Percentiles rank a stretch among this genome's conserved stretches.
Evolutionary conservation across 2,329 filamentous ascomycete genomes (phyloP).

Genomic region (Drechslerella dactyloides): DNA sequence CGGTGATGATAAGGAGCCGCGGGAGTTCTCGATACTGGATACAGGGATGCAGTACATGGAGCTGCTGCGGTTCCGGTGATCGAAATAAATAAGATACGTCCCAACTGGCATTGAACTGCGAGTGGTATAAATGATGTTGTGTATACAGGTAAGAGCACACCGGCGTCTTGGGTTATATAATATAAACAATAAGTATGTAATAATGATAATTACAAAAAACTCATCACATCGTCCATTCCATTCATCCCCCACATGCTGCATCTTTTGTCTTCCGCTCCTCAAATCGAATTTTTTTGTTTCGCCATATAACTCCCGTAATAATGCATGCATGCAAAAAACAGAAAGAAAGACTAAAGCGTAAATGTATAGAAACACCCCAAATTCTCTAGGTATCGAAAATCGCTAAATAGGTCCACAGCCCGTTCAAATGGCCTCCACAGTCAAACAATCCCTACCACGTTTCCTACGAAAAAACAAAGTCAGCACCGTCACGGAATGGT

Average conservation of each 20-base stretch:
- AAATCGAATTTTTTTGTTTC: too few relatives aligned
- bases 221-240: background rate
- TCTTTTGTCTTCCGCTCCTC: too few relatives aligned
- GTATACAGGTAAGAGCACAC: background rate
- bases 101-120: too few relatives aligned
- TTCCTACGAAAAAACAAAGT: background rate
- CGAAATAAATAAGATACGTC: too few relatives aligned
- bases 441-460: background rate
- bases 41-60: constrained; percentile 55
- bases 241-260: too few relatives aligned
- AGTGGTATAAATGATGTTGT: too few relatives aligned
- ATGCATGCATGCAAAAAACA: constrained; percentile 15
- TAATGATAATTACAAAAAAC: background rate
- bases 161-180: background rate
- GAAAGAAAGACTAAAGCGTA: constrained; percentile 9
- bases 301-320: constrained; percentile 4
- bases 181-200: background rate
- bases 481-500: background rate
- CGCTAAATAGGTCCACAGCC: background rate
- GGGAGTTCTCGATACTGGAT: constrained; percentile 54
- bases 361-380: constrained; percentile 6
- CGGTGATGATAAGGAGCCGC: constrained; percentile 26
- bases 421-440: background rate
- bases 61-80: constrained; percentile 51
- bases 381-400: constrained; percentile 23